Evolutionary conservation across 257 asterid species (phyloP), one percentile per base, ranked within the genome.

Genomic region (Solanum ossicruentum): DNA sequence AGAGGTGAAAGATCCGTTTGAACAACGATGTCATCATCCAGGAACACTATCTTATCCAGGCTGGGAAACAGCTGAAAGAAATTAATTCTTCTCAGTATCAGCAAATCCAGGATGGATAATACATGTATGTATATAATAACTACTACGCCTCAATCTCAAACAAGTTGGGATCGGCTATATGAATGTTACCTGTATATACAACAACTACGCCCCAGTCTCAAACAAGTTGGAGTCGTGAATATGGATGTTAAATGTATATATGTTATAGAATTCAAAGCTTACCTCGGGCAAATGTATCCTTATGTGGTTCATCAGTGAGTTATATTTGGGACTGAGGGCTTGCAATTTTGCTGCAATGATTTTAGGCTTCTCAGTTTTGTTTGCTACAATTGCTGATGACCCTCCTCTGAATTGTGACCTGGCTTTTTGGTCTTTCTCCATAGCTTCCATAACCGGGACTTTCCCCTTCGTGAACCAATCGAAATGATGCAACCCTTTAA

Each of bases 251-350:
- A 82, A 28, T 60, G 36, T 52, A 73, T 28, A 39, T 20, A 82
- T 80, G 71, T 39, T 6, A 28, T 7, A 18, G 18, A 57, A n/a
- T 83, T 81, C 18, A 83, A 84, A 16, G 60, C 92, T 85, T 71
- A 94, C 99, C 96, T 96, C 98, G 2, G 99, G 99, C 88, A 96
- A 90, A 90, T 96, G 91, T 81, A 96, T 96, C 87, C 99, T 91
- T 61, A 96, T 93, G 91, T 96, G 98, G 88, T 96, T 96, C 99
- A 96, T 96, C 58, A 90, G 69, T 1, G 99, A 96, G 84, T 93
- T 94, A 85, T 95, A 96, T 86, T 96, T 96, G 61, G 99, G 99
- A 88, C 98, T 96, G 85, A 95, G 92, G 0, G 99, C 99, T 92
- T 96, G 99, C 88, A 96, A 83, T 81, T 96, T 96, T 17, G 99